Evolutionary conservation across 805 yeast species (phyloP), one percentile per base, ranked within the genome.

Genomic region (Ogataea pini): DNA sequence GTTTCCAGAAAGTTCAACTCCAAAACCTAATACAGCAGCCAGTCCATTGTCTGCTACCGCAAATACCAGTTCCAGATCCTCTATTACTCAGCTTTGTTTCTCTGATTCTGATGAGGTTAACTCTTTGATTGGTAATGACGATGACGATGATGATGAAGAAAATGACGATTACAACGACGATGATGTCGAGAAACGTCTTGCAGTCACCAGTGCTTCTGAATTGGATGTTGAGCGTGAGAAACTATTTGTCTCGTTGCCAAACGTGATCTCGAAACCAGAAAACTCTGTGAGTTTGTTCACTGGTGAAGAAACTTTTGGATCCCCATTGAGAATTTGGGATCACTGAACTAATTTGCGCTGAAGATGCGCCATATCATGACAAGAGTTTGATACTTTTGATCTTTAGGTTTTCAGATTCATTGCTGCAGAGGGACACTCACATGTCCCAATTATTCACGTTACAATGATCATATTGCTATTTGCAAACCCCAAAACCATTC

Each of bases 121-220:
- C 19, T 38, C 44, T 18, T 16, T 45, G 38, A 38, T 36, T 17
- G 48, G 39, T 22, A 28, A 45, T 22, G 44, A 45, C 10, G 49
- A 43, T 14, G 32, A 33, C 22, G 52, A 47, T 14, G 48, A 51
- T n/a, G 51, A 52, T 6, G 50, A 46, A 19, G 47, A 40, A 12
- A 47, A 52, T 16, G 51, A 52, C 8, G 50, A 46, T 28, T 44
- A 36, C 16, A 47, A 54, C 13, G 41, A 47, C 20, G 45, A 36
- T 22, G 40, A 31, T 18, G 47, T 44, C 19, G 55, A 54, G 31
- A 29, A 45, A 22, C 49, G 49, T 14, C 46, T 51, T 7, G 43
- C 41, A 18, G 34, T 12, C 13, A 5, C 40, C 27, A 36, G 29
- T 36, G 42, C 42, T n/a, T 39, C 42, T 16, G 33, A 43, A 20